phyloP scores from a whole-genome alignment of 129 eudicot genomes.

The Kitagawia praeruptora region DNA sequence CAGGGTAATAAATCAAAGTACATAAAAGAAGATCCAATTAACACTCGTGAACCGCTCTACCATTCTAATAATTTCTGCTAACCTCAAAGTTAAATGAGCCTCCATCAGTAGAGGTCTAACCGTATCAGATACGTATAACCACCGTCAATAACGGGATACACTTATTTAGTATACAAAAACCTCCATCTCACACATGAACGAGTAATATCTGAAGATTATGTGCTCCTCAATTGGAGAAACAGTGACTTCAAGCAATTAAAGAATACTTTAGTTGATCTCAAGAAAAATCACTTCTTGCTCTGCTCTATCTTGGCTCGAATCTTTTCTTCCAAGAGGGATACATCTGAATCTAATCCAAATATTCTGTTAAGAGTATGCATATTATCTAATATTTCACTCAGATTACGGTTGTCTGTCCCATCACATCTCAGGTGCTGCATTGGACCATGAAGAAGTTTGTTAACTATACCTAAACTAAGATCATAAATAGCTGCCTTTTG shows the following conservation, averaged over 20 bases:
- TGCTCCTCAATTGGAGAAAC: background rate
- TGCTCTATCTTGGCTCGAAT: conserved; percentile 68
- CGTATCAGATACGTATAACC: background rate
- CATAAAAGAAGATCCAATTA: background rate
- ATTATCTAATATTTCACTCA: conserved; percentile 63
- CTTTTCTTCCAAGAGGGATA: conserved; percentile 58
- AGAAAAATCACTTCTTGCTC: conserved; percentile 26
- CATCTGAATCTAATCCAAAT: conserved; percentile 58
- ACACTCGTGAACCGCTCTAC: background rate
- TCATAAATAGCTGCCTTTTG: conserved; percentile 58
- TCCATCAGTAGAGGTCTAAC: background rate
- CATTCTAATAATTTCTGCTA: background rate
- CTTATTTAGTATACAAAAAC: background rate
- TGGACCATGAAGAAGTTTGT: conserved; percentile 87
- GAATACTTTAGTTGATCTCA: background rate
- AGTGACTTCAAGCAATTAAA: background rate
- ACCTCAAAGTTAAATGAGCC: background rate
- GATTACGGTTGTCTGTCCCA: conserved; percentile 42
- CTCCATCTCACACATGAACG: background rate
- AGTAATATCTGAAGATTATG: background rate
- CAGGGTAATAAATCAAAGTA: background rate
- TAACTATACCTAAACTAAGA: conserved; percentile 63
- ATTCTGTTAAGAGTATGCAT: conserved; percentile 78
- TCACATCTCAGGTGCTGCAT: conserved; percentile 85
- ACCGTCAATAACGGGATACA: background rate